phyloP scores from a whole-genome alignment of 768 basidiomycete species.

The Lentinus tigrinus region DNA sequence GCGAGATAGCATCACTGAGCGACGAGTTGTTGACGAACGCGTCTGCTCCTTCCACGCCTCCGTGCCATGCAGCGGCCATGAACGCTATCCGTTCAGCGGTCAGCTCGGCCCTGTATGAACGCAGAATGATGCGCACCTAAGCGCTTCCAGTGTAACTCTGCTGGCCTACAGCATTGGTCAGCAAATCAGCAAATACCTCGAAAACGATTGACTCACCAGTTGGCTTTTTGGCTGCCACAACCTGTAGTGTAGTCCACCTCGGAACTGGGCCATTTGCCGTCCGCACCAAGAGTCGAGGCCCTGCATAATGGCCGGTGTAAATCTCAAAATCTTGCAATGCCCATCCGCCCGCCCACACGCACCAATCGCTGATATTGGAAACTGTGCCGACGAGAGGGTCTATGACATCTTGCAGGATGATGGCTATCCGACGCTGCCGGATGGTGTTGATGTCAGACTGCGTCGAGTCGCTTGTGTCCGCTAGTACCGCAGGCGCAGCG shows the following conservation, averaged over 20 bases:
- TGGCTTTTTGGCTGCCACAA: constrained; percentile 59
- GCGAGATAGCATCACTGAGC: constrained; percentile 41
- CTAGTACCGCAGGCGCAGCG: no score
- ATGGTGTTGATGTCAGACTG: constrained; percentile 35
- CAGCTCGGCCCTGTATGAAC: background rate
- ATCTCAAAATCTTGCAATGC: background rate
- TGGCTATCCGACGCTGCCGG: constrained; percentile 37
- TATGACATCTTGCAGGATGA: constrained; percentile 32
- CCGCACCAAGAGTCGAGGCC: constrained; percentile 44
- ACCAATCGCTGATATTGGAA: constrained; percentile 37
- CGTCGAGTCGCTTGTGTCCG: constrained; percentile 14
- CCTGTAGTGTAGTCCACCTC: constrained; percentile 62
- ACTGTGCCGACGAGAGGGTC: constrained; percentile 17
- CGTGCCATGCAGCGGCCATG: constrained; percentile 52
- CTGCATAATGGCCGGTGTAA: no score
- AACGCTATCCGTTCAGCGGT: background rate
- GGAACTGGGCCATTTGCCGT: constrained; percentile 50
- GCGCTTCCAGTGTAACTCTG: constrained; percentile 35
- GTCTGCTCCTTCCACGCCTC: constrained; percentile 40
- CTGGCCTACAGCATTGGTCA: constrained; percentile 17
- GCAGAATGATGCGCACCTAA: constrained; percentile 41
- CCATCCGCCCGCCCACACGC: background rate
- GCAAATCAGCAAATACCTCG: background rate
- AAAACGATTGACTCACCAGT: constrained; percentile 47
- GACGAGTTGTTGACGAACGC: constrained; percentile 41